Base-by-base conservation (phyloP, 1,284 basidiomycete genomes). In the Ceratobasidium sp. region DNA sequence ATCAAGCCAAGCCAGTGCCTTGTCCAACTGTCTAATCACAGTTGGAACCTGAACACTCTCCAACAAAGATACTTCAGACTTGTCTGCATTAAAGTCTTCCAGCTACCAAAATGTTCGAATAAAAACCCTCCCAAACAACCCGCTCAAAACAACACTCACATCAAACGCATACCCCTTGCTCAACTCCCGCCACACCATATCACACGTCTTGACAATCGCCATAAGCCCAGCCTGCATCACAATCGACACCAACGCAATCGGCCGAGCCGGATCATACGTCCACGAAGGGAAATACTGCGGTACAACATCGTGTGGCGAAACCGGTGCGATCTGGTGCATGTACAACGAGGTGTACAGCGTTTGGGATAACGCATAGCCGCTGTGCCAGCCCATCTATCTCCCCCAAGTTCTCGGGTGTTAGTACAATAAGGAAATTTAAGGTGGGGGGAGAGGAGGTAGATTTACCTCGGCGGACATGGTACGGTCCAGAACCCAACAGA, bases 41-140 rank as follows among this genome's bases (percentile, higher is more conserved):
- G 89, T 87, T 70, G 88, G 87, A 3, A 90, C 87, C n/a, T 90
- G 88, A 42, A 93, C 85, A 1, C 88, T 87, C 84, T 97, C 94
- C 26, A 91, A 86, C n/a, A 96, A 85, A 0, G 91, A 91, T 0
- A 96, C 87, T 23, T 95, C 95, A 81, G 92, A 93, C 85, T 96
- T 96, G 81, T 97, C 95, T 77, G 91, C 89, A 83, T 94, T 92
- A 90, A 92, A 94, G 82, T 97, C 96, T 87, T 98, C 96, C 74
- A 91, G 88, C 93, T 95, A 80, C 66, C 59, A 79, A 70, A 56
- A 65, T 5, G 78, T 79, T 20, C 15, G 44, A 46, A 13, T 46
- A 46, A 46, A 46, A 20, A 46, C 15, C 52, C 67, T 33, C 52
- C 48, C 33, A 71, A 74, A 26, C 5, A 50, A 62, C 52, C 62